These are phyloP conservation scores for Rhodamnia argentea DNA, from an alignment of 345 rosid species.

Conservation along the genomic window DNA sequence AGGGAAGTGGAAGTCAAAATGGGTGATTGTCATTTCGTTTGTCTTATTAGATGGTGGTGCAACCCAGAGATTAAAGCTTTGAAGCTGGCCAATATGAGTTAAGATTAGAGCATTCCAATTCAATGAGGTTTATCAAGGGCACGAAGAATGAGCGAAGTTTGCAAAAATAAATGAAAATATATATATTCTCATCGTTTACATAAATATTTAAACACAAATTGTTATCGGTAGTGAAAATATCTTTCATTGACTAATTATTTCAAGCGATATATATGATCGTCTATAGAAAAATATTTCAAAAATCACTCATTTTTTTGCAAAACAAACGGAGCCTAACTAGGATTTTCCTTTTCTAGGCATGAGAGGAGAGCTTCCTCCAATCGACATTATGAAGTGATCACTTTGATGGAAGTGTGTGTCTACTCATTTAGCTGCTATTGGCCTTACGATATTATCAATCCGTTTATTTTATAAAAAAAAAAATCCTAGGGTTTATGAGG, in stretches of 20 bases:
- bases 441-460: background rate
- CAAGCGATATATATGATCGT: no score
- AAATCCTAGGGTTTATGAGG: background rate
- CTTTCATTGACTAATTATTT: no score
- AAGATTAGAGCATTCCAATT: slow-evolving; percentile 5
- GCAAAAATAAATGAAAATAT: no score
- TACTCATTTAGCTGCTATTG: background rate
- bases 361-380: background rate
- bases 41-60: slow-evolving; percentile 1
- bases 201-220: no score
- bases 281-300: no score
- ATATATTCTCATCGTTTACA: no score
- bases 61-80: background rate
- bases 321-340: background rate
- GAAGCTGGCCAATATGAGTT: slow-evolving; percentile 5
- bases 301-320: no score
- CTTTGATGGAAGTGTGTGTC: background rate
- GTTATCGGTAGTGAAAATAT: no score
- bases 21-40: background rate
- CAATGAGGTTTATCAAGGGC: background rate
- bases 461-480: background rate
- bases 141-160: background rate
- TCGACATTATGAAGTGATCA: background rate
- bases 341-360: background rate
- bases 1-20: slow-evolving; percentile 4